A percentile compares a stretch with the other conserved stretches of the same genome.
Evolutionary conservation across 306 rosid species (phyloP).

Genomic region (Sechiopsis laciniata): DNA sequence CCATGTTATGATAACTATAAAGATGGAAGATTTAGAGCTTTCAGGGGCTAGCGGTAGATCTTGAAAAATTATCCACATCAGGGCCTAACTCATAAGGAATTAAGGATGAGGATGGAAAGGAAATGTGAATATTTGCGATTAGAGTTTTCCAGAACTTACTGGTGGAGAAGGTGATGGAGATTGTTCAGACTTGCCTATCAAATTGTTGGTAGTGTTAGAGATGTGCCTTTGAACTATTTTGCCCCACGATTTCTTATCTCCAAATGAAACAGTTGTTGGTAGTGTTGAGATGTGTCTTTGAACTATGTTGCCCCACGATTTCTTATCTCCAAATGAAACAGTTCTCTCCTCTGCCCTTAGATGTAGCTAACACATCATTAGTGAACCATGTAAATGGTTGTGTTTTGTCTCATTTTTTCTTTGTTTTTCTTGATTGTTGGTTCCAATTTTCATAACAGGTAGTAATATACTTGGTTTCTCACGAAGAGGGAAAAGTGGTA

Average conservation of each 20-base stretch:
- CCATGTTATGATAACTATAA: background rate
- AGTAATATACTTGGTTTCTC: background rate
- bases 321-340: no score
- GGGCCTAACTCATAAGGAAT: background rate
- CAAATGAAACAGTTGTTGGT: no score
- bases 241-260: no score
- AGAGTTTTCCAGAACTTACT: background rate
- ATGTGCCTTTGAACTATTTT: no score
- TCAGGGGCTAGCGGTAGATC: background rate
- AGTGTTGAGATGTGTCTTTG: no score
- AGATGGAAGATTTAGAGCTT: constrained; percentile 16
- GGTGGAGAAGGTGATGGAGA: background rate
- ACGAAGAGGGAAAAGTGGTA: background rate
- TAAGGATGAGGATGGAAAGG: background rate
- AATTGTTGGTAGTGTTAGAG: background rate
- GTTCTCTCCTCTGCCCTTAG: no score
- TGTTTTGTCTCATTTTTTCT: no score
- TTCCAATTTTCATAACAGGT: no score
- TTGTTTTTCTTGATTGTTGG: no score
- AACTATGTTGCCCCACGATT: no score
- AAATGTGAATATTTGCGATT: background rate
- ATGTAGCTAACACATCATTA: no score
- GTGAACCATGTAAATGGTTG: no score
- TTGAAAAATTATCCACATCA: background rate
- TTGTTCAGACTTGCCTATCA: background rate